Evolutionary conservation across 495 filamentous ascomycete species (phyloP).

Genomic region (Podospora anserina): DNA sequence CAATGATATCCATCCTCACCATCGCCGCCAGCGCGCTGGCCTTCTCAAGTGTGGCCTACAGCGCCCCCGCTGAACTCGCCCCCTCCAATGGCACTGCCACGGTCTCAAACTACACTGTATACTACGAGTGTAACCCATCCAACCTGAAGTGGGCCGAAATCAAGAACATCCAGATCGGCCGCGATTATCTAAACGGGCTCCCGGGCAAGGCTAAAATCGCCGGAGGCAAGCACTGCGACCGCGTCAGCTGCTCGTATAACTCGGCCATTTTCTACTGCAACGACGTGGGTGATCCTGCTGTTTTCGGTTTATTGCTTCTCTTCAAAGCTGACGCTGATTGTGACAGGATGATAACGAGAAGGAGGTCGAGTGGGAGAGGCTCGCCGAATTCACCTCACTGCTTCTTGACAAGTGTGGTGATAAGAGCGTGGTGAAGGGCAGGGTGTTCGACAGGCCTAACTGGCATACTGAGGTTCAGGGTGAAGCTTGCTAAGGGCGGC

Average conservation of each 20-base stretch:
- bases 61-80: too few species aligned
- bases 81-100: background rate
- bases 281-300: background rate
- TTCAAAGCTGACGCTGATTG: background rate
- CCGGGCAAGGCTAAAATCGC: background rate
- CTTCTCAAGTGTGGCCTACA: background rate
- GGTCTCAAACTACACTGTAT: background rate
- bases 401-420: background rate
- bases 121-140: too few species aligned
- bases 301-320: background rate
- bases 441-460: background rate
- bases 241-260: background rate
- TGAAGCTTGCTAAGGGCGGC: background rate
- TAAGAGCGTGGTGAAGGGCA: background rate
- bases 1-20: background rate
- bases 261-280: background rate
- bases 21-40: background rate
- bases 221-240: background rate
- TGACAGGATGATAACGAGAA: background rate
- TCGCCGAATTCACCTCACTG: background rate
- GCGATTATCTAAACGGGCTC: background rate
- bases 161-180: background rate
- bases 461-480: background rate
- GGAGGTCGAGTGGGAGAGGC: background rate
- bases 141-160: too few species aligned